Evolutionary conservation across 176 grass and related monocot species (phyloP).

Genomic region (Tillandsia leiboldiana): DNA sequence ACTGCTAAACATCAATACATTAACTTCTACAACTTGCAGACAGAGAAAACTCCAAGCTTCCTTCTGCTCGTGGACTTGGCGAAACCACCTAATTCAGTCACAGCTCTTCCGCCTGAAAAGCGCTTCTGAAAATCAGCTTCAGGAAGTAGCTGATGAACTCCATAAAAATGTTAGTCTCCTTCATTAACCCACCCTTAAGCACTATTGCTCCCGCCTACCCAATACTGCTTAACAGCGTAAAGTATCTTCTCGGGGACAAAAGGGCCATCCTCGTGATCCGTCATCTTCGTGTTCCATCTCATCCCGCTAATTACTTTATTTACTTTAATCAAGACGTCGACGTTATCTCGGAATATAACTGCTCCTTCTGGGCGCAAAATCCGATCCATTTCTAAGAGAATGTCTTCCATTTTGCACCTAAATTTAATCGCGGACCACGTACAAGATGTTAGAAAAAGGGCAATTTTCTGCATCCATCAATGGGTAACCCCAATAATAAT

Average conservation of each 20-base stretch:
- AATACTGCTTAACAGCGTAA: constrained; percentile 69
- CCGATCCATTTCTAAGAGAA: constrained; percentile 79
- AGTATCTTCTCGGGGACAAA: constrained; percentile 66
- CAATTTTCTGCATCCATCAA: neutral
- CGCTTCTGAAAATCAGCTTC: neutral
- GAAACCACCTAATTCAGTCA: neutral
- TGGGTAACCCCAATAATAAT: too few relatives aligned
- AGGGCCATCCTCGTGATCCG: constrained; percentile 59
- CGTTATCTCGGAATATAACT: constrained; percentile 68
- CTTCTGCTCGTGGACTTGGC: neutral
- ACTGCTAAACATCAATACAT: neutral
- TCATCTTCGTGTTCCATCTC: constrained; percentile 65
- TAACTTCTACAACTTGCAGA: too few relatives aligned
- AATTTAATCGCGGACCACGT: neutral
- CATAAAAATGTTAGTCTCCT: neutral
- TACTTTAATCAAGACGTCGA: constrained; percentile 54
- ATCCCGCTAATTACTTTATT: constrained; percentile 36
- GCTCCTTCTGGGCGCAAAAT: constrained; percentile 70
- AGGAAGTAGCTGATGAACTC: neutral
- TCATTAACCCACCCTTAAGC: neutral
- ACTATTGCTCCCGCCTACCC: constrained; percentile 36
- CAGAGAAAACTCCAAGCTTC: neutral
- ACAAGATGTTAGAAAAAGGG: neutral
- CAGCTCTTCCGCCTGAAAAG: neutral
- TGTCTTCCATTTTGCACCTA: constrained; percentile 95